Conservation (phyloP, 495 filamentous ascomycete genomes). For the Penicillium coffeae region DNA sequence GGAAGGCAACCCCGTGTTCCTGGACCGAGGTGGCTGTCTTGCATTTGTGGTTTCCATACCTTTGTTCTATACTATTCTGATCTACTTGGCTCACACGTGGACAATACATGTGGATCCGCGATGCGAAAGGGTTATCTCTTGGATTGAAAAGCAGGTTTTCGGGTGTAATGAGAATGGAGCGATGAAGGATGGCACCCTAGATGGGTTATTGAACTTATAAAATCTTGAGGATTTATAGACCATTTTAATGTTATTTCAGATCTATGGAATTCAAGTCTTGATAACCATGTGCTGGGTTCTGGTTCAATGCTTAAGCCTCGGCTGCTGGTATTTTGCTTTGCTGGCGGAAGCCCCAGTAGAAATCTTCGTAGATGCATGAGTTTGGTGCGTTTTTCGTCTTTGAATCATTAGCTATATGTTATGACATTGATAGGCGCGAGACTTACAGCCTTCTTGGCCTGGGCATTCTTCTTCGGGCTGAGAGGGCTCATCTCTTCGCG, state of each 20-base stretch:
- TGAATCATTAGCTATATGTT: too few species aligned
- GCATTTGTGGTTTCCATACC: slow-evolving; percentile 3
- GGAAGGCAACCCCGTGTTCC: slow-evolving; percentile 3
- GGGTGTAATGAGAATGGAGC: background rate
- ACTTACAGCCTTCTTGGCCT: background rate
- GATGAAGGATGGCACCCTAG: background rate
- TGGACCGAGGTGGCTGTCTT: slow-evolving; percentile 1
- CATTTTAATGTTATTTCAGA: too few species aligned
- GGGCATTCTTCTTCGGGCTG: background rate
- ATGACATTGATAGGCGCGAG: background rate
- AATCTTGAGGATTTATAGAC: too few species aligned
- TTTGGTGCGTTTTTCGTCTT: too few species aligned
- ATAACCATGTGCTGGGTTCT: too few species aligned
- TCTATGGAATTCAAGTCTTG: too few species aligned
- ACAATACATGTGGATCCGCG: slow-evolving; percentile 10
- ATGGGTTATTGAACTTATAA: background rate
- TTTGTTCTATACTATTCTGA: slow-evolving; percentile 6
- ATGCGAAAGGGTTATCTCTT: slow-evolving; percentile 9
- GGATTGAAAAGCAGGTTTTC: slow-evolving; percentile 7
- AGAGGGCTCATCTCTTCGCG: background rate
- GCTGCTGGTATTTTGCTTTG: background rate
- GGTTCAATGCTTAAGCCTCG: too few species aligned
- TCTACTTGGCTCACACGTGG: slow-evolving; percentile 9
- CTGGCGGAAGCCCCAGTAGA: background rate
- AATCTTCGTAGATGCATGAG: slow-evolving; percentile 2